These are phyloP conservation scores for Penicillium egyptiacum DNA, from an alignment of 495 filamentous ascomycete genomes.

Conservation along the genomic window DNA sequence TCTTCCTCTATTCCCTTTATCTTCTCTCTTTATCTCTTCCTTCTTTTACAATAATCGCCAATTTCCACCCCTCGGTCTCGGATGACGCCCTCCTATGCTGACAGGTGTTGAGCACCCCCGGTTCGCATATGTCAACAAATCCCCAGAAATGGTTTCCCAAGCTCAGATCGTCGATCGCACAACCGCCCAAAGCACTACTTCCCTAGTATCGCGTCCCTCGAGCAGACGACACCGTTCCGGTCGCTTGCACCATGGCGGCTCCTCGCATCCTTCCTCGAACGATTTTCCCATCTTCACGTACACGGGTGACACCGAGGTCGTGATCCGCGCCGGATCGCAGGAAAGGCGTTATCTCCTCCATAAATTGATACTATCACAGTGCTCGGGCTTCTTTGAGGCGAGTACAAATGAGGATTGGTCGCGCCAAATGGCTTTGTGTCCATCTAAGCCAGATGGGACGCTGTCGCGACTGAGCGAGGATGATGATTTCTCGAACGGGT, in stretches of 20 bases:
- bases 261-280: constrained; percentile 70
- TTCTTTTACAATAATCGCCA: not conserved
- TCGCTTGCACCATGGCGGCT: constrained; percentile 78
- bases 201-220: constrained; percentile 58
- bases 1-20: not conserved
- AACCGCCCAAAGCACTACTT: constrained; percentile 53
- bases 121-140: constrained; percentile 1
- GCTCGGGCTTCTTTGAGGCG: constrained; percentile 90
- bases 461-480: constrained; percentile 60
- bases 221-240: constrained; percentile 67
- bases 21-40: not conserved
- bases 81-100: constrained; percentile 20
- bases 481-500: constrained; percentile 45
- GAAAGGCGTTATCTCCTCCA: constrained; percentile 85
- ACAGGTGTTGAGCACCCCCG: constrained; percentile 27
- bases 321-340: constrained; percentile 67
- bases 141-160: constrained; percentile 66
- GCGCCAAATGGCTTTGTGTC: constrained; percentile 35
- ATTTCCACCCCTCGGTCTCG: constrained; percentile 2
- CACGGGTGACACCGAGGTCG: constrained; percentile 86
- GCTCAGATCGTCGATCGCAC: constrained; percentile 60
- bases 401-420: constrained; percentile 88
- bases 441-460: constrained; percentile 35
- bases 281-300: constrained; percentile 91
- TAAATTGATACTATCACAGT: constrained; percentile 78